These are phyloP conservation scores for Cordyceps javanica DNA, from an alignment of 2,329 filamentous ascomycete species.

Conservation along the genomic window DNA sequence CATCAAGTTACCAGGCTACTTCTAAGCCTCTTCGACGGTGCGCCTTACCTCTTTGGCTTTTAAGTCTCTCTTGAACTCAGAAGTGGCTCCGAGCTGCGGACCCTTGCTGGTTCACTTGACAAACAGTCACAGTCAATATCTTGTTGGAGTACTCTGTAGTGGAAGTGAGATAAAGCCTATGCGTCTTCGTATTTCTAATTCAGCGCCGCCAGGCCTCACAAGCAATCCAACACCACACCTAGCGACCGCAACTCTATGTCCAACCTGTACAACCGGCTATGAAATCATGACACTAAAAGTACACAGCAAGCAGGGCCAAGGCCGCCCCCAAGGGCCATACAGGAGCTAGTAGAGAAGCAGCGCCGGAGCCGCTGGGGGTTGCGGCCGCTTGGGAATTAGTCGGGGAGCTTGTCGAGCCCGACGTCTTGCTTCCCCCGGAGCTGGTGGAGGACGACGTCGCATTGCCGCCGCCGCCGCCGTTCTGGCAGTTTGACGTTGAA, in stretches of 20 bases:
- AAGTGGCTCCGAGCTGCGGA: no score
- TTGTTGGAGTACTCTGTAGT: no score
- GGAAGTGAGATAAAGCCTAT: no score
- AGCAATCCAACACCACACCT: background rate
- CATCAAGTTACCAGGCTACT: no score
- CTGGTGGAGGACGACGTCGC: background rate
- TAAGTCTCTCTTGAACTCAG: no score
- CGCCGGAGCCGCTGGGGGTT: background rate
- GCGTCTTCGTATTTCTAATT: no score
- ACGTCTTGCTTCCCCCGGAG: background rate
- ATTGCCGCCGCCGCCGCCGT: background rate
- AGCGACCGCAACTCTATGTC: no score
- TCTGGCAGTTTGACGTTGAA: slow-evolving; percentile 1
- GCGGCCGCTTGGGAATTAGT: background rate
- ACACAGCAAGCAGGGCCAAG: background rate
- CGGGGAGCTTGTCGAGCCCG: background rate
- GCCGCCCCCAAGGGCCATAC: background rate
- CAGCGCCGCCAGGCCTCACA: background rate
- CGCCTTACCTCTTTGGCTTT: no score
- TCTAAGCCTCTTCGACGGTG: no score
- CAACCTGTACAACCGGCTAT: no score
- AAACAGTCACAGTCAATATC: no score
- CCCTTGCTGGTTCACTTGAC: no score
- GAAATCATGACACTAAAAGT: background rate
- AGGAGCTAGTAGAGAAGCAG: background rate